phyloP scores from a whole-genome alignment of 1,139 yeast species.

The Eremothecium gossypii region DNA sequence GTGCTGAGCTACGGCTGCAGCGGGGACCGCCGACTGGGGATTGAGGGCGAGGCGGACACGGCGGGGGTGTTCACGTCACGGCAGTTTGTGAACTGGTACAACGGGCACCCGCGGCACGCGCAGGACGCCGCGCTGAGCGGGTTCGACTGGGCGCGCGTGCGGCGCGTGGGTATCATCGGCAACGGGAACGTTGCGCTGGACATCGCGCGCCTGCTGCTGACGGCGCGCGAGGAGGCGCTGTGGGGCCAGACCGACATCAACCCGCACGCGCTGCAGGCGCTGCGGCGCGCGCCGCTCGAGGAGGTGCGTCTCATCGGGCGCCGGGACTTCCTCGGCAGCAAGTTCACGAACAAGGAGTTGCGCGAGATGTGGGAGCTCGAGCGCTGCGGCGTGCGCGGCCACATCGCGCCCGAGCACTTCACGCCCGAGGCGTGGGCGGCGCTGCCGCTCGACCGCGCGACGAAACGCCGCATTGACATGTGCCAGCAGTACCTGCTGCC shows the following conservation, averaged over 20 bases:
- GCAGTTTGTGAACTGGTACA: constrained; percentile 92
- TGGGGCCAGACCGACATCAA: constrained; percentile 73
- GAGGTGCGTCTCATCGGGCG: constrained; percentile 72
- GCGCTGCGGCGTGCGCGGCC: constrained; percentile 44
- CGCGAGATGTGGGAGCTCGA: constrained; percentile 69
- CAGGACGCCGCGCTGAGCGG: constrained; percentile 23
- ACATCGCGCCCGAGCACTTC: constrained; percentile 41
- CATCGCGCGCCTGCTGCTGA: constrained; percentile 68
- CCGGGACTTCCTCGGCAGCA: constrained; percentile 73
- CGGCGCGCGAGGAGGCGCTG: constrained; percentile 40
- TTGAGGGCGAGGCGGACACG: constrained; percentile 50
- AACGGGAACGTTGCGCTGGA: constrained; percentile 98
- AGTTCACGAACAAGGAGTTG: constrained; percentile 87
- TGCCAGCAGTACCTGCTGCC: constrained; percentile 45
- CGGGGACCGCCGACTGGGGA: constrained; percentile 45
- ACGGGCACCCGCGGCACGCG: constrained; percentile 62
- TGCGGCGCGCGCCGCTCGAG: constrained; percentile 46
- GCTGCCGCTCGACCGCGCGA: constrained; percentile 47
- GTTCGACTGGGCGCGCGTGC: constrained; percentile 44
- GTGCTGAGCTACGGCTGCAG: constrained; percentile 80
- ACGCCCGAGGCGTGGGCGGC: constrained; percentile 36
- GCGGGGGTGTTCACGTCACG: constrained; percentile 75
- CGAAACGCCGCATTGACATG: constrained; percentile 60
- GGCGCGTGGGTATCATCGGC: constrained; percentile 75
- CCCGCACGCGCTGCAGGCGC: constrained; percentile 44